Evolutionary conservation across 306 rosid species (phyloP), one percentile per base, ranked within the genome.

Genomic region (Biancaea sappan): DNA sequence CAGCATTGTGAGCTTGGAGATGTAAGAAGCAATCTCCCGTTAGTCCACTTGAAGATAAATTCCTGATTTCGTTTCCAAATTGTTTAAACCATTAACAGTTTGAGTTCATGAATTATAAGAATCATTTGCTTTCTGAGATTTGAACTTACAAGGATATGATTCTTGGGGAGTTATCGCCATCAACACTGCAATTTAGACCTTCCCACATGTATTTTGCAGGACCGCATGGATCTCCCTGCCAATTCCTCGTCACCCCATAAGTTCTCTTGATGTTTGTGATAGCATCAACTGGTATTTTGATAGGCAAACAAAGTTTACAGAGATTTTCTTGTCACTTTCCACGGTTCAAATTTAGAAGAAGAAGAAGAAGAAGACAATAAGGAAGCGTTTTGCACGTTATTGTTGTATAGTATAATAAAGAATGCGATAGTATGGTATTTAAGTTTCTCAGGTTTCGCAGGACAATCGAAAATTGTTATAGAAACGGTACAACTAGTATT

Each of bases 141-240:
- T 16, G 13, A 21, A 81, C 92, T 82, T 75, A 87, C 92, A 87
- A 71, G 68, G 79, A 75, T 66, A 16, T 82, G 65, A 90, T 78
- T 84, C 96, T 72, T 46, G 89, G 82, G 8, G 77, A 0, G 7
- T 31, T 54, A 69, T 65, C 14, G 0, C 32, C 73, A 64, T 59
- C 60, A 52, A 43, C 34, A 61, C 69, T 80, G 59, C 92, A 90
- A 32, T 71, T 81, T 40, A 90, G 61, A 34, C 96, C 89, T 38
- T 83, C 70, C 96, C 92, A 90, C 61, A 46, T 44, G 68, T 80
- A 84, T 9, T 7, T 25, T 51, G 46, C 32, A 0, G 91, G 96
- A 25, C 32, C 73, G 34, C 92, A 88, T 37, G 92, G 92, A 76
- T 90, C 88, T 78, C 88, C 91, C 59, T 83, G 79, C 96, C 93